Conservation (phyloP, 2,329 filamentous ascomycete genomes). For the Sporothrix variecibatus region DNA sequence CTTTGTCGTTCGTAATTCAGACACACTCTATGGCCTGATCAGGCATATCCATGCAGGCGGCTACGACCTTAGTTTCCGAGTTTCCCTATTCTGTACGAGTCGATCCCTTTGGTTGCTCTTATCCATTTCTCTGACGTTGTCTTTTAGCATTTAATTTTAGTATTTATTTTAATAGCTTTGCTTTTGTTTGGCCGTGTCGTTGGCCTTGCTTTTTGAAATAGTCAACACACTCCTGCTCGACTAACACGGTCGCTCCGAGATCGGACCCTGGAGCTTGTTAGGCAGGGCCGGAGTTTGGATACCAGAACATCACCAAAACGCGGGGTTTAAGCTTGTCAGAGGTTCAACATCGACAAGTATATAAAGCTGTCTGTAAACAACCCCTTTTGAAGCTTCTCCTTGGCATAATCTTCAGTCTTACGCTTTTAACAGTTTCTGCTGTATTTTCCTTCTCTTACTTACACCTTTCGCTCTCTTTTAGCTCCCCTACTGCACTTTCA, state of each 20-base stretch:
- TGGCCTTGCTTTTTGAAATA: background rate
- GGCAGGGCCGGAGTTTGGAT: background rate
- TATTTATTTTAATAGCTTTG: background rate
- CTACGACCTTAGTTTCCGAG: background rate
- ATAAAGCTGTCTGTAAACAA: constrained; percentile 15
- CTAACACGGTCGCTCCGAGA: constrained; percentile 27
- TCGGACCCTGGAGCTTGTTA: constrained; percentile 11
- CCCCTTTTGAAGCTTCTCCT: background rate
- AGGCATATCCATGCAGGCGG: background rate
- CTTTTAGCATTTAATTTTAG: background rate
- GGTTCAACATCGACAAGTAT: background rate
- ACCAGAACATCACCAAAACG: constrained; percentile 5
- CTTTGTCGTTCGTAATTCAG: constrained; percentile 11
- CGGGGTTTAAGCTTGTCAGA: constrained; percentile 11
- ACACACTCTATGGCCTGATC: background rate
- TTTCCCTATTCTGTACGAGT: background rate
- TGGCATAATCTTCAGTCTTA: background rate
- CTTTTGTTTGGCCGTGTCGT: background rate
- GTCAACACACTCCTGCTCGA: background rate
- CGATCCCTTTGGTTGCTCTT: background rate
- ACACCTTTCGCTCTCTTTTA: background rate
- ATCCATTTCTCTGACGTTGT: background rate
- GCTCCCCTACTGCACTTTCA: background rate
- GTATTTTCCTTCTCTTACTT: background rate
- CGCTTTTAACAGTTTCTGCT: background rate